phyloP scores from a whole-genome alignment of 1,139 yeast species.

The Blastobotrys serpentis region DNA sequence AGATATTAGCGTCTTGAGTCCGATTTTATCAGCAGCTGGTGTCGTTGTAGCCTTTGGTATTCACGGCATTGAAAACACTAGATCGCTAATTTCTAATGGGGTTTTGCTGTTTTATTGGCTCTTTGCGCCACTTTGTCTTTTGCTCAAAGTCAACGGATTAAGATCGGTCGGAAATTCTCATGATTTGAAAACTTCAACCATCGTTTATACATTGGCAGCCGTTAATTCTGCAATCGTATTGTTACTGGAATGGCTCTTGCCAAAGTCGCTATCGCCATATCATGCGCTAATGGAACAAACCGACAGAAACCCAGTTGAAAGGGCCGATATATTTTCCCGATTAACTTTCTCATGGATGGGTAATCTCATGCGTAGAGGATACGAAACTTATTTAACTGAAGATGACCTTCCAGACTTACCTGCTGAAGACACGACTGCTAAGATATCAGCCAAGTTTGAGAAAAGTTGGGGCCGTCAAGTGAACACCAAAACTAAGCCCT shows the following conservation, averaged over 20 bases:
- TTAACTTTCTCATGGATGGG: slow-evolving; percentile 93
- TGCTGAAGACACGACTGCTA: slow-evolving; percentile 53
- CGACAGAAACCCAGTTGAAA: slow-evolving; percentile 63
- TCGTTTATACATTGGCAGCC: slow-evolving; percentile 47
- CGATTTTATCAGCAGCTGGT: slow-evolving; percentile 44
- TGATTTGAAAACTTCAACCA: slow-evolving; percentile 35
- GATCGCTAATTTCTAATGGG: slow-evolving; percentile 63
- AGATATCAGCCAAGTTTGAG: slow-evolving; percentile 45
- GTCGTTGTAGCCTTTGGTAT: slow-evolving; percentile 53
- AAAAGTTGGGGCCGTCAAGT: slow-evolving; percentile 59
- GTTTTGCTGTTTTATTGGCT: slow-evolving; percentile 77
- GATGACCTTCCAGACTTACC: slow-evolving; percentile 84
- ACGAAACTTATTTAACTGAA: slow-evolving; percentile 66
- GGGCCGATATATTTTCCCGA: slow-evolving; percentile 76
- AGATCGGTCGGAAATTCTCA: slow-evolving; percentile 38
- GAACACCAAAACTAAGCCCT: slow-evolving; percentile 51
- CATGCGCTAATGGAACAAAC: slow-evolving; percentile 44
- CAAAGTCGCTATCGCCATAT: slow-evolving; percentile 44
- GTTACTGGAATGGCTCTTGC: slow-evolving; percentile 54
- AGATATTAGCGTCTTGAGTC: slow-evolving; percentile 49
- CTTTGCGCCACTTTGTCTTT: slow-evolving; percentile 48
- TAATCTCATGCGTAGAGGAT: slow-evolving; percentile 83
- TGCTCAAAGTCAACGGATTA: slow-evolving; percentile 46
- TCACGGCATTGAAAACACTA: slow-evolving; percentile 71
- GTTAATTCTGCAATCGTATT: slow-evolving; percentile 54